A percentile compares a stretch with the other conserved stretches of the same genome.
phyloP scores from a whole-genome alignment of 768 basidiomycete genomes.

The Leccinum pellstonianum region DNA sequence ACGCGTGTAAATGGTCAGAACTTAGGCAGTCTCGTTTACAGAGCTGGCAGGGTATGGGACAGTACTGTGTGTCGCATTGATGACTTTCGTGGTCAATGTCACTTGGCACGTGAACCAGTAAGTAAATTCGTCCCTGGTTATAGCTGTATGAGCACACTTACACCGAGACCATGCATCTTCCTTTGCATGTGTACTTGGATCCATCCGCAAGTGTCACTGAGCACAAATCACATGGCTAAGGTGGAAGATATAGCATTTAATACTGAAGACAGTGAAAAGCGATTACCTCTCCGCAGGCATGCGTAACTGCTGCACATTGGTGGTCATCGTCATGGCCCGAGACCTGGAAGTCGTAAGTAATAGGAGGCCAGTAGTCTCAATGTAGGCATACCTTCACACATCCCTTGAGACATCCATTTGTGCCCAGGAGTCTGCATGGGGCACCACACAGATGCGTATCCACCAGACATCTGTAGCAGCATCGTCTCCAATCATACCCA shows the following conservation, averaged over 20 bases:
- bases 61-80: slow-evolving; percentile 49
- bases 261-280: not conserved
- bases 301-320: slow-evolving; percentile 48
- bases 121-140: not conserved
- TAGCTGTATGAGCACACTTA: slow-evolving; percentile 18
- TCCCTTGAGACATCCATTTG: slow-evolving; percentile 48
- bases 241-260: not conserved
- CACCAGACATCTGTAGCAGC: slow-evolving; percentile 47
- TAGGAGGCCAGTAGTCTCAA: not conserved
- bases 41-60: slow-evolving; percentile 53
- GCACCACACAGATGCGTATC: slow-evolving; percentile 55
- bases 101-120: slow-evolving; percentile 30
- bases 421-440: slow-evolving; percentile 45
- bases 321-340: slow-evolving; percentile 48
- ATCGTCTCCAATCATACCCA: not conserved
- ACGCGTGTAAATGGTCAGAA: slow-evolving; percentile 51
- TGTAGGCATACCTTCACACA: slow-evolving; percentile 47
- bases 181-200: slow-evolving; percentile 39
- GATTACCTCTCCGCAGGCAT: slow-evolving; percentile 56
- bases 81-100: slow-evolving; percentile 47
- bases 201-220: slow-evolving; percentile 27
- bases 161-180: slow-evolving; percentile 43
- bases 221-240: slow-evolving; percentile 43
- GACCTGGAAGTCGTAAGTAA: slow-evolving; percentile 34
- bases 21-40: slow-evolving; percentile 52